Percentiles rank a stretch among this genome's conserved stretches.
Conservation (phyloP, 2,329 filamentous ascomycete species). For the Knufia fluminis region DNA sequence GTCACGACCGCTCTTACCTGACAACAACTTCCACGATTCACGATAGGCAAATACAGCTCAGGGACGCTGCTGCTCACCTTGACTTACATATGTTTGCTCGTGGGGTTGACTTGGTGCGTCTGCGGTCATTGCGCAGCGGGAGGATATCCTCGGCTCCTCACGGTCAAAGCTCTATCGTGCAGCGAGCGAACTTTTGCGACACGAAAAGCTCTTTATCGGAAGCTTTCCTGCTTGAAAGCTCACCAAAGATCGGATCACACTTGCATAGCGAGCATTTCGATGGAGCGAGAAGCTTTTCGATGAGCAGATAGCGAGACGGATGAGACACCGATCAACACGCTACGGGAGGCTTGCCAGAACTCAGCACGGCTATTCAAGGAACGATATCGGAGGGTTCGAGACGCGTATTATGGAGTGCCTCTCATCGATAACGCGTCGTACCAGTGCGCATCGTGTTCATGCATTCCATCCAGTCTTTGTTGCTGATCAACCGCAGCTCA, state of each 20-base stretch:
- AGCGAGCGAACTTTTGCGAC: not conserved
- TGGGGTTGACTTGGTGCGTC: not conserved
- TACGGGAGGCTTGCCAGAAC: not conserved
- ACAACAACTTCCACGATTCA: not conserved
- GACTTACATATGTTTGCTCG: not conserved
- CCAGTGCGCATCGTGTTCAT: too few species aligned
- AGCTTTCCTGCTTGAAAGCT: too few species aligned
- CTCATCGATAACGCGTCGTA: too few species aligned
- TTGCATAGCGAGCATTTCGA: not conserved
- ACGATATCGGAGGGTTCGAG: slow-evolving; percentile 7
- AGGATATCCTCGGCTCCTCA: not conserved
- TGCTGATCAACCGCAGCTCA: too few species aligned
- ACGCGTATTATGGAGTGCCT: too few species aligned
- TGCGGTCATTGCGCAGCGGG: not conserved
- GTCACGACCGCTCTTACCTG: not conserved
- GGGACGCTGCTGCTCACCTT: not conserved
- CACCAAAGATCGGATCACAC: too few species aligned
- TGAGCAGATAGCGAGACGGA: not conserved
- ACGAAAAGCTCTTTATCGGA: not conserved
- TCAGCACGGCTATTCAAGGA: not conserved
- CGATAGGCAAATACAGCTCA: not conserved
- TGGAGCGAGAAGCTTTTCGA: not conserved
- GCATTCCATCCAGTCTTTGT: too few species aligned
- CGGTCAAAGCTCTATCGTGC: not conserved
- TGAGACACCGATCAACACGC: not conserved